Evolutionary conservation across 768 basidiomycete species (phyloP).

Genomic region (Podaxis pistillaris): DNA sequence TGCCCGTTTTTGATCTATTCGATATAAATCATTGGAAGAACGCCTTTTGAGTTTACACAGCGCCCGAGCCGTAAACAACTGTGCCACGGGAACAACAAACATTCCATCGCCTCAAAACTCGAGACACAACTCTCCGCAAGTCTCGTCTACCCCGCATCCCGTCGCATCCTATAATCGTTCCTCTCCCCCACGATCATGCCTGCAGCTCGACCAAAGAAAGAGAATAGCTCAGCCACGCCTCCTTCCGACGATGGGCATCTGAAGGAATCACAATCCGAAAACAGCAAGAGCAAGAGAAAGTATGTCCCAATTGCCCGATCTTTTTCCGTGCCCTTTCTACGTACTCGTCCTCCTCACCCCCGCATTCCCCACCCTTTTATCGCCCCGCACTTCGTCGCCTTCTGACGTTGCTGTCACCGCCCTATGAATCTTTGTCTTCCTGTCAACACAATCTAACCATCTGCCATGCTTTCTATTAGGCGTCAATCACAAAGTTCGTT

Average conservation of each 20-base stretch:
- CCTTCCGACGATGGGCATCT: slow-evolving; percentile 61
- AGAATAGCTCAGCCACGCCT: slow-evolving; percentile 56
- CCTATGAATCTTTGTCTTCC: slow-evolving; percentile 20
- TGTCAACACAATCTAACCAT: slow-evolving; percentile 36
- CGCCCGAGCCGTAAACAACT: slow-evolving; percentile 38
- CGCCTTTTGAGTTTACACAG: slow-evolving; percentile 30
- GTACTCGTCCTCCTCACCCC: slow-evolving; percentile 34
- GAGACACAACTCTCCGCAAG: slow-evolving; percentile 22
- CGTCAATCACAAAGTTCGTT: slow-evolving; percentile 81
- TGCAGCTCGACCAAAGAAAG: slow-evolving; percentile 66
- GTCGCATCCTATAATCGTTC: slow-evolving; percentile 28
- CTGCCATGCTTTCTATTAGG: slow-evolving; percentile 40
- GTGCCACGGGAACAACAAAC: slow-evolving; percentile 43
- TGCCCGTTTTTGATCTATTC: slow-evolving; percentile 13
- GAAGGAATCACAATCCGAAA: slow-evolving; percentile 60
- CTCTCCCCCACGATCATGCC: slow-evolving; percentile 50
- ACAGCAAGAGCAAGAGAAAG: slow-evolving; percentile 79
- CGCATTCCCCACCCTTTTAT: slow-evolving; percentile 39
- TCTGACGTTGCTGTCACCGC: slow-evolving; percentile 20
- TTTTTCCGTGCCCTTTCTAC: slow-evolving; percentile 51
- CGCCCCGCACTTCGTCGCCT: slow-evolving; percentile 29
- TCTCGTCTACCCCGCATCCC: slow-evolving; percentile 21
- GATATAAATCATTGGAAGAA: slow-evolving; percentile 40
- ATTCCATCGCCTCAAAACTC: slow-evolving; percentile 36
- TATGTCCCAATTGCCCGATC: slow-evolving; percentile 54